Base-by-base conservation (phyloP, 441 rosid genomes). In the Brassica hybrid region DNA sequence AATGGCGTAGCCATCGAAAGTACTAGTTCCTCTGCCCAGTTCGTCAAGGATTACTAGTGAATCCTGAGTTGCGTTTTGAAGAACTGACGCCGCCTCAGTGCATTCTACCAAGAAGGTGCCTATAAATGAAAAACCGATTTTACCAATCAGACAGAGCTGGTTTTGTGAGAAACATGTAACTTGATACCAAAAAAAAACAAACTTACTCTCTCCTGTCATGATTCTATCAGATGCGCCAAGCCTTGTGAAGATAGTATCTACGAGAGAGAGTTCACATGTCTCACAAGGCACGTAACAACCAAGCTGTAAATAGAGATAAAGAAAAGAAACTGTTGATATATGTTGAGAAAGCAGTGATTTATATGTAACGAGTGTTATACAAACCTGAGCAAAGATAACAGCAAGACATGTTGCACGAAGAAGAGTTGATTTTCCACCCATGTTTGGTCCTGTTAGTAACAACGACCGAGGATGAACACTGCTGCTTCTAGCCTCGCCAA, bases 391-490 rank as follows among this genome's bases (percentile, higher is more conserved):
- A 80, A 96, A 79, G 82, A 96, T 86, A 76, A 94, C 95, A 63
- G 98, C 90, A 60, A 93, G 86, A 84, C 97, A 96, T 17, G 98
- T 87, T 52, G 97, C 93, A 9, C 99, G 97, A 71, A 96, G 82
- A 80, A 96, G 95, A 65, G 99, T 94, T 76, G 98, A 94, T 84
- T 96, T 94, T 54, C 99, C 99, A 62, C 99, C 98, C 99, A 96
- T 96, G 79, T 96, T 96, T 23, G 99, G 99, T 81, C 98, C 99
- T n/a, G 98, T 96, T 81, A 96, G 85, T 68, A 93, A 80, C 79
- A 94, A 82, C 4, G 92, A 83, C 78, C 82, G 82, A 71, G 96
- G 91, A 83, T 82, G 72, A 82, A 52, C 59, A 67, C 80, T 88
- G 77, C 59, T 66, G 72, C 85, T 82, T 56, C 69, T 30, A 83